Conservation (phyloP, 768 basidiomycete genomes). For the Psilocybe azurescens region DNA sequence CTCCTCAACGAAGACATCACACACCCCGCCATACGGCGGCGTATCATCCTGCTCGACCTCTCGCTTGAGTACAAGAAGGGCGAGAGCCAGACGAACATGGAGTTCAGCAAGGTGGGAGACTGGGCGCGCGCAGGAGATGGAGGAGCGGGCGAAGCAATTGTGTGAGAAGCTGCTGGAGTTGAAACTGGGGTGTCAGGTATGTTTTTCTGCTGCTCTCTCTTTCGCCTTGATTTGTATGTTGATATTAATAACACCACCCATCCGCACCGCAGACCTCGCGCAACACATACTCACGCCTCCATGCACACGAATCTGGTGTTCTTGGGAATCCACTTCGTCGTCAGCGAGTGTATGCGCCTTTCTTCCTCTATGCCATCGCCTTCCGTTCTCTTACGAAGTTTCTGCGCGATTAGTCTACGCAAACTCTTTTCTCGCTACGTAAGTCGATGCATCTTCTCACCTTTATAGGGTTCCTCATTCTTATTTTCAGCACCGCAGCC, state of each 20-base stretch:
- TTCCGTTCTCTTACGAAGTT: too few species aligned
- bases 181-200: constrained; percentile 91
- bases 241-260: too few species aligned
- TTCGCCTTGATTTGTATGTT: not conserved
- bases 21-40: constrained; percentile 93
- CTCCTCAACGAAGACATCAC: constrained; percentile 99
- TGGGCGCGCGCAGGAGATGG: constrained; percentile 94
- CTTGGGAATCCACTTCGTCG: too few species aligned
- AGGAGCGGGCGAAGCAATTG: constrained; percentile 92
- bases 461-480: too few species aligned
- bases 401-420: too few species aligned
- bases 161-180: constrained; percentile 88
- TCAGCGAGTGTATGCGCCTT: too few species aligned
- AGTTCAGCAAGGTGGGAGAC: constrained; percentile 92
- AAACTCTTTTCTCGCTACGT: too few species aligned
- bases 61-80: constrained; percentile 99
- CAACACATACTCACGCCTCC: constrained; percentile 72
- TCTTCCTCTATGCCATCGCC: too few species aligned
- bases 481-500: too few species aligned
- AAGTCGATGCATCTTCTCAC: too few species aligned
- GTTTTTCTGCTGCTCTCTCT: constrained; percentile 30
- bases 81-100: constrained; percentile 98
- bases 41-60: constrained; percentile 91
- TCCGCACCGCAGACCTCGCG: constrained; percentile 70
- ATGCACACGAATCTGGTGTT: too few species aligned